Percentiles rank a stretch among this genome's conserved stretches.
Conservation (phyloP, 1,284 basidiomycete genomes). For the Cutaneotrichosporon cavernicola region DNA sequence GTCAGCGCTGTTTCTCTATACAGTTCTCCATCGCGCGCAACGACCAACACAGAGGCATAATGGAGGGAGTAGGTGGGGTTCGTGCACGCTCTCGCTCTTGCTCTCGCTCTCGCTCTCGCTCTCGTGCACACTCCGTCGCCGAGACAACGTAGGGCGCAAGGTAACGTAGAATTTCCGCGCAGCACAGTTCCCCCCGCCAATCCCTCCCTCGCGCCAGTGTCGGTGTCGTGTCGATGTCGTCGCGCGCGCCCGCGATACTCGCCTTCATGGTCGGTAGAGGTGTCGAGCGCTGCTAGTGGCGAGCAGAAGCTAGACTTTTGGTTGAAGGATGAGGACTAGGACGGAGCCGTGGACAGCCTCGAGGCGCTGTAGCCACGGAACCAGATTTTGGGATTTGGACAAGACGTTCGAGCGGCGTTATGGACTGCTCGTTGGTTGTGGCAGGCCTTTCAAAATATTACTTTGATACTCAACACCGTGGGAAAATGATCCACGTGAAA, state of each 20-base stretch:
- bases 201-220: neutral
- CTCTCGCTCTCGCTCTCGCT: too few relatives aligned
- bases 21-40: neutral
- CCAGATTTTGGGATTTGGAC: neutral
- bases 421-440: too few relatives aligned
- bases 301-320: conserved; percentile 13
- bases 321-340: conserved; percentile 12
- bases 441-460: too few relatives aligned
- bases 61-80: neutral
- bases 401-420: too few relatives aligned
- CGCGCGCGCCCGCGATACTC: conserved; percentile 6
- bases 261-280: conserved; percentile 9
- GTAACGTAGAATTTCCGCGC: neutral
- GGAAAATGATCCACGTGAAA: too few relatives aligned
- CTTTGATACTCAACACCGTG: too few relatives aligned
- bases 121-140: neutral
- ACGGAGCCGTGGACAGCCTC: neutral
- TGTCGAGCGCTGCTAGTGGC: conserved; percentile 10
- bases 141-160: neutral
- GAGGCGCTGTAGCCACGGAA: neutral
- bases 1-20: neutral
- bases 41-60: neutral
- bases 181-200: neutral
- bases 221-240: conserved; percentile 7
- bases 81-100: conserved; percentile 1